phyloP scores from a whole-genome alignment of 176 grass and related monocot genomes.

The Oryza glaberrima region DNA sequence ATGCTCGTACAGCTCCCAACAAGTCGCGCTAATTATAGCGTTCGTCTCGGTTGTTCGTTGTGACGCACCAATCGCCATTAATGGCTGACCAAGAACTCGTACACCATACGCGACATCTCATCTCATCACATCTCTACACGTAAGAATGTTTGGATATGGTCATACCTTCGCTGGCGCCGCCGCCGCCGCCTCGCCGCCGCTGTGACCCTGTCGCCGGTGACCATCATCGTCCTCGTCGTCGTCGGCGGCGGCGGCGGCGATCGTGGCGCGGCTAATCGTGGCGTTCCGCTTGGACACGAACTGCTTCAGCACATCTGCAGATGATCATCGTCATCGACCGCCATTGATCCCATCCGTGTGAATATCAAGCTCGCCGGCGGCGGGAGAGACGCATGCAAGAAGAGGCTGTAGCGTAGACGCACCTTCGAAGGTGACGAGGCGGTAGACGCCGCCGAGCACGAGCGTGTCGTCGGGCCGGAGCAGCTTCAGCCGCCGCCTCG shows the following conservation, averaged over 20 bases:
- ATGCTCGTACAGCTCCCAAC: not conserved
- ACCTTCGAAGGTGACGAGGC: constrained; percentile 99
- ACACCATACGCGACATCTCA: not conserved
- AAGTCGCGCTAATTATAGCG: not conserved
- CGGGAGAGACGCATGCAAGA: not conserved
- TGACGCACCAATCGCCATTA: not conserved
- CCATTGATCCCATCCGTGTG: not conserved
- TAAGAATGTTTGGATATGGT: not conserved
- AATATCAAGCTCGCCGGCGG: not conserved
- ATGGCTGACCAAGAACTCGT: not conserved
- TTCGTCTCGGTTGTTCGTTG: not conserved
- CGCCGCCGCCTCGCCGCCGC: not conserved
- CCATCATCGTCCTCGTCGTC: not conserved
- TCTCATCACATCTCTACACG: no score
- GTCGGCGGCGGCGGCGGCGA: not conserved
- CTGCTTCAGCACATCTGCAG: constrained; percentile 49
- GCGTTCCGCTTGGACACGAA: constrained; percentile 42
- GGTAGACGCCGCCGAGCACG: constrained; percentile 77
- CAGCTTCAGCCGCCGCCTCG: constrained; percentile 70
- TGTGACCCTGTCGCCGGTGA: not conserved
- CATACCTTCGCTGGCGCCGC: not conserved
- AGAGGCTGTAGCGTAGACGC: not conserved
- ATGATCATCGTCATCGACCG: not conserved
- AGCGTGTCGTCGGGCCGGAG: constrained; percentile 95
- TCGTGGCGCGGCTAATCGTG: constrained; percentile 31